These are phyloP conservation scores for Brettanomyces nanus DNA, from an alignment of 805 yeast genomes.

Conservation along the genomic window DNA sequence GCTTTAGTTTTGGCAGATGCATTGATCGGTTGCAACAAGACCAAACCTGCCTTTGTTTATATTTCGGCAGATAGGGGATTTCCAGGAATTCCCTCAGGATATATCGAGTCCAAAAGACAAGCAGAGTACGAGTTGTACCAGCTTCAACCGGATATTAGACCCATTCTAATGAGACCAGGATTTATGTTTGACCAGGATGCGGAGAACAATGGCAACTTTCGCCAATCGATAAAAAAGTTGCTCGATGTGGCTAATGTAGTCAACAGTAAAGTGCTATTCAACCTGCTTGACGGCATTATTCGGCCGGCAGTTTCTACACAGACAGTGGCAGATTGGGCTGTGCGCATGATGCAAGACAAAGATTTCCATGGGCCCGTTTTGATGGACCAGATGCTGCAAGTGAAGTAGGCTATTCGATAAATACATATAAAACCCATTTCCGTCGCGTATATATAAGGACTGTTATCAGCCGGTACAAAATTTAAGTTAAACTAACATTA, in stretches of 20 bases:
- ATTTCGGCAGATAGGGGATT: constrained; percentile 72
- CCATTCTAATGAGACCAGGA: constrained; percentile 72
- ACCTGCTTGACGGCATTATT: constrained; percentile 37
- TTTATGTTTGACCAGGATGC: constrained; percentile 58
- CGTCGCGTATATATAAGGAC: too few species aligned
- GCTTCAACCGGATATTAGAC: constrained; percentile 39
- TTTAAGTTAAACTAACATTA: background rate
- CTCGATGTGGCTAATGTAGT: constrained; percentile 36
- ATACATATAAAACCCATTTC: background rate
- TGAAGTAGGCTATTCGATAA: constrained; percentile 3
- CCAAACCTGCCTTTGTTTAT: constrained; percentile 46
- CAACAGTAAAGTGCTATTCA: constrained; percentile 35
- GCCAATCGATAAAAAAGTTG: constrained; percentile 34
- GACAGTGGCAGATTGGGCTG: constrained; percentile 51
- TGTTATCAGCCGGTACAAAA: background rate
- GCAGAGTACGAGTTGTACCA: constrained; percentile 55
- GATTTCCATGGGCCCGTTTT: constrained; percentile 49
- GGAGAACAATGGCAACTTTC: constrained; percentile 9
- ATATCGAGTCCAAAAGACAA: constrained; percentile 65
- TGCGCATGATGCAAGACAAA: constrained; percentile 45
- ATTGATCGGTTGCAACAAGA: constrained; percentile 23
- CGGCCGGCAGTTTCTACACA: constrained; percentile 64
- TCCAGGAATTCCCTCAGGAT: constrained; percentile 62
- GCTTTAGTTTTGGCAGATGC: constrained; percentile 58
- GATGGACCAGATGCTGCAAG: constrained; percentile 39